Evolutionary conservation across 177 flowering plant genomes (phyloP), one percentile per base, ranked within the genome.

Genomic region (Vitis hybrid): DNA sequence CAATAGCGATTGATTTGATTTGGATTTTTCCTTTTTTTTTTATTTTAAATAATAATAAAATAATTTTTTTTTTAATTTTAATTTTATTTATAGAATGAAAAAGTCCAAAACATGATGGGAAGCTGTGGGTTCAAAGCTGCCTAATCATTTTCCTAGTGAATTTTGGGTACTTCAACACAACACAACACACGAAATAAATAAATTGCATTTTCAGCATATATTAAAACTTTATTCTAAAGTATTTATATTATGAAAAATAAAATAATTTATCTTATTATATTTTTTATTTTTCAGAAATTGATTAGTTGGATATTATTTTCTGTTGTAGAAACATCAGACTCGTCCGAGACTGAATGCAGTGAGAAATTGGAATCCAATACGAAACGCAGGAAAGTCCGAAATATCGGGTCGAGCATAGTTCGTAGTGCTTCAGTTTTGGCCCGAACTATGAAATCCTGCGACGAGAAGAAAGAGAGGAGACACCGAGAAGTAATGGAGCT

Each of bases 401-500:
- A 22, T 47, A 33, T 83, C 50, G 83, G 86, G 2, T 50, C 82
- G 12, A 74, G 80, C 76, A 77, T 83, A 10, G 61, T 55, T 28
- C 58, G 66, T 11, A 72, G 87, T 57, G 82, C 82, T 6, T 73
- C 82, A 8, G 72, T 78, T 4, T 14, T 85, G 62, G 80, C 83
- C 6, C 65, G 71, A 59, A 62, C 86, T 1, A 64, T 85, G 0
- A 22, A 57, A 19, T 71, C 67, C 11, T 72, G 79, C 8, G 87
- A 80, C 52, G 87, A 80, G 76, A 82, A 67, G 78, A 73, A 67
- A 65, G 87, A 82, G 57, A 76, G 65, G 58, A 60, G 89, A 62
- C 87, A 82, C 69, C 69, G 64, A 56, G 76, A 73, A 44, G n/a
- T 70, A 2, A 66, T 80, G 65, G 79, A 73, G 33, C 18, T 83